phyloP scores from a whole-genome alignment of 2,329 filamentous ascomycete genomes.

The Epicoccum sorghinum region DNA sequence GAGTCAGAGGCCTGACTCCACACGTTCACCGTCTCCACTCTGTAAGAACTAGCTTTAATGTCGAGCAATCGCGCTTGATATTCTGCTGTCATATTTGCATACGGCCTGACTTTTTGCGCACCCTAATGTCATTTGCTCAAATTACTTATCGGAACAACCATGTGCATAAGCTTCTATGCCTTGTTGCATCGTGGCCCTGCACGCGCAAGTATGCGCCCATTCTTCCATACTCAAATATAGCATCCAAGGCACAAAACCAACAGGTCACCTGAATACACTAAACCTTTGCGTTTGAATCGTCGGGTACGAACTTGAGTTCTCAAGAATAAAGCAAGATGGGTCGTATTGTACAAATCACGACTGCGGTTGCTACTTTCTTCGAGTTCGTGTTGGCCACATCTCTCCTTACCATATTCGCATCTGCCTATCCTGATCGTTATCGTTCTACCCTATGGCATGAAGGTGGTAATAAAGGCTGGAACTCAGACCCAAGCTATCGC shows the following conservation, averaged over 20 bases:
- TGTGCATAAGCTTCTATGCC: neutral
- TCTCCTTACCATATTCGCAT: conserved; percentile 18
- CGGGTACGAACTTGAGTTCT: too few species aligned
- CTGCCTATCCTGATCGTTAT: conserved; percentile 15
- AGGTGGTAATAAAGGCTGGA: conserved; percentile 24
- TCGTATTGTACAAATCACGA: neutral
- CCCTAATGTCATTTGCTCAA: neutral
- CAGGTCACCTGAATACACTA: neutral
- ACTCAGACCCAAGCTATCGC: conserved; percentile 25
- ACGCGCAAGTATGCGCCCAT: conserved; percentile 8
- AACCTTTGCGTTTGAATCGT: neutral
- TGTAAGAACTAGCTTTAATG: neutral
- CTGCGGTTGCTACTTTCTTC: conserved; percentile 5
- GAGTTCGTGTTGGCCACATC: conserved; percentile 13
- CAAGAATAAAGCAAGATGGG: neutral
- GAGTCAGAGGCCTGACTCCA: neutral
- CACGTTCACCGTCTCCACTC: neutral
- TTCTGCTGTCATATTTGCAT: neutral
- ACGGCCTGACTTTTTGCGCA: neutral
- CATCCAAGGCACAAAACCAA: neutral
- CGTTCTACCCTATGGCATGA: conserved; percentile 19
- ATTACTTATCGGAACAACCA: neutral
- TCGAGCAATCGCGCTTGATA: neutral
- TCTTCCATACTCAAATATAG: neutral
- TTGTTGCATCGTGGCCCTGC: neutral